Percentiles rank a stretch among this genome's conserved stretches.
Conservation (phyloP, 805 yeast species). For the Metschnikowia gruessii region DNA sequence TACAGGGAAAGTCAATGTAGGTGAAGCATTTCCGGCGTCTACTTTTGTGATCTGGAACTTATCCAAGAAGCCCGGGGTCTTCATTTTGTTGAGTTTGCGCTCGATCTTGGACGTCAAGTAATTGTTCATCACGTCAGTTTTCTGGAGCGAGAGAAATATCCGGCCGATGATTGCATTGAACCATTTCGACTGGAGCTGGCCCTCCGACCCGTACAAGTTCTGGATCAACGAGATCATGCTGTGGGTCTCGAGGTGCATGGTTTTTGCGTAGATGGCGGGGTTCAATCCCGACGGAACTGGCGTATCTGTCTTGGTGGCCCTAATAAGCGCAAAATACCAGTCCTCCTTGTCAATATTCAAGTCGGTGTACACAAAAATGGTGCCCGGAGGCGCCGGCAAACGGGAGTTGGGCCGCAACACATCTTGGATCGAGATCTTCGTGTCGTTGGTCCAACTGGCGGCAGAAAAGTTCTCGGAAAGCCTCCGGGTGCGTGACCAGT, state of each 20-base stretch:
- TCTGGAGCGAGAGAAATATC: slow-evolving; percentile 70
- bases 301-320: slow-evolving; percentile 57
- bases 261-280: slow-evolving; percentile 65
- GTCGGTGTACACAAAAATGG: slow-evolving; percentile 68
- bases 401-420: slow-evolving; percentile 22
- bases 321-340: slow-evolving; percentile 83
- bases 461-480: slow-evolving; percentile 19
- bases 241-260: slow-evolving; percentile 66
- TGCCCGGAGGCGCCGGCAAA: slow-evolving; percentile 36
- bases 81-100: slow-evolving; percentile 72
- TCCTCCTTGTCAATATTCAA: slow-evolving; percentile 84
- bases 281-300: slow-evolving; percentile 18
- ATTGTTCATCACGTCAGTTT: slow-evolving; percentile 62
- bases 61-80: slow-evolving; percentile 84
- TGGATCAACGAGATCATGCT: slow-evolving; percentile 75
- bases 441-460: slow-evolving; percentile 5
- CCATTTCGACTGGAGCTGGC: slow-evolving; percentile 85
- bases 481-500: slow-evolving; percentile 26
- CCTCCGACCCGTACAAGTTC: slow-evolving; percentile 75
- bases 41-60: slow-evolving; percentile 73
- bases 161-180: slow-evolving; percentile 85
- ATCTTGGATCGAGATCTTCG: slow-evolving; percentile 25
- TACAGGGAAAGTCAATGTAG: slow-evolving; percentile 71
- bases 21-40: slow-evolving; percentile 76
- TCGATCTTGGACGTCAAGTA: slow-evolving; percentile 58